These are phyloP conservation scores for Globisporangium echinulatum DNA, from an alignment of 352 stramenopile genomes.

Conservation along the genomic window DNA sequence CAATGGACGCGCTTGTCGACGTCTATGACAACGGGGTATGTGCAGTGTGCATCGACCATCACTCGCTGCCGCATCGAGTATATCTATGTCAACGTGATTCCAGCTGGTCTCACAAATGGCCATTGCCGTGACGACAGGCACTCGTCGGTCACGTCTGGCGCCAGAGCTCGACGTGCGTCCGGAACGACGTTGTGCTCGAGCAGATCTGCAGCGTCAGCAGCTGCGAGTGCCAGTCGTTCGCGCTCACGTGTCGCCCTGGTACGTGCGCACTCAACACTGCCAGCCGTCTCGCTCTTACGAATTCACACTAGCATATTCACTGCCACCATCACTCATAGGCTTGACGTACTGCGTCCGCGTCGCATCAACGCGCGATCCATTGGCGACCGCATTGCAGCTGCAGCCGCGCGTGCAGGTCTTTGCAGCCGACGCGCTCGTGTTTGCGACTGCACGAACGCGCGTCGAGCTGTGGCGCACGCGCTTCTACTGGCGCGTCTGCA, in stretches of 20 bases:
- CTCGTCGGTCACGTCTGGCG: slow-evolving; percentile 14
- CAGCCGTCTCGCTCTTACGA: not conserved
- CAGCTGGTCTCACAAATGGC: not conserved
- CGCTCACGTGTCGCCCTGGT: slow-evolving; percentile 23
- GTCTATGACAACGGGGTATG: slow-evolving; percentile 30
- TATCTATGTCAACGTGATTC: not conserved
- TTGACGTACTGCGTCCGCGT: slow-evolving; percentile 36
- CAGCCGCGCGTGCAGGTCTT: slow-evolving; percentile 49
- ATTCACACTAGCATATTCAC: not conserved
- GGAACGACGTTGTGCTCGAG: slow-evolving; percentile 22
- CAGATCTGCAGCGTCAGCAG: slow-evolving; percentile 18
- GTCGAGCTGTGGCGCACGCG: slow-evolving; percentile 21
- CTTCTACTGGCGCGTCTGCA: slow-evolving; percentile 54
- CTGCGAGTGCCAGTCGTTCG: slow-evolving; percentile 35
- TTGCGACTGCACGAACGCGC: slow-evolving; percentile 18
- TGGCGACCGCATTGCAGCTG: slow-evolving; percentile 15
- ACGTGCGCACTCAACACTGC: not conserved
- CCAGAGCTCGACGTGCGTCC: slow-evolving; percentile 6
- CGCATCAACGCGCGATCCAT: slow-evolving; percentile 18
- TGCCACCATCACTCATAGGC: not conserved
- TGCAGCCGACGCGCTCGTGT: slow-evolving; percentile 30
- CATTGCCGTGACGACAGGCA: slow-evolving; percentile 2
- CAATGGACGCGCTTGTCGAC: slow-evolving; percentile 44
- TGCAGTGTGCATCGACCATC: too few species aligned
- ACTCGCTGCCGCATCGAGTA: not conserved